phyloP scores from a whole-genome alignment of 495 filamentous ascomycete species.

The Penicillium verhagenii region DNA sequence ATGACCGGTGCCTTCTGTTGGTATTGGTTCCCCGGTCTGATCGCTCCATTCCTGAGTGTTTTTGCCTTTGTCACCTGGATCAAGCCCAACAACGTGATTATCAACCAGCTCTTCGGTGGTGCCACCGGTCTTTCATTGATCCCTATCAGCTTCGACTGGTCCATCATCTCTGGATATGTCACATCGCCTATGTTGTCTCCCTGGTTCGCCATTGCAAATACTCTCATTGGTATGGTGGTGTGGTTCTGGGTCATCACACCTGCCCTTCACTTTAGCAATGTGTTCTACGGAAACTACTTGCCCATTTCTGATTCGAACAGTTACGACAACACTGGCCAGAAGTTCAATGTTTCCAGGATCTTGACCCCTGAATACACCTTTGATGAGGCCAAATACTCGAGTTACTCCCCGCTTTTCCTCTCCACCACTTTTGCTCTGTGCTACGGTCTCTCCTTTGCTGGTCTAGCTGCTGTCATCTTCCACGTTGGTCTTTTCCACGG shows the following conservation, averaged over 20 bases:
- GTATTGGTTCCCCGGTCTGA: constrained; percentile 58
- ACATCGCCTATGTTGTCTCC: constrained; percentile 66
- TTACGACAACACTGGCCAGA: constrained; percentile 57
- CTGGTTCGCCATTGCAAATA: constrained; percentile 63
- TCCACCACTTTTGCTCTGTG: constrained; percentile 58
- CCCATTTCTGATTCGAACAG: constrained; percentile 54
- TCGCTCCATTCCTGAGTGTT: constrained; percentile 45
- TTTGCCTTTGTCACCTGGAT: constrained; percentile 53
- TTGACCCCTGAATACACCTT: constrained; percentile 54
- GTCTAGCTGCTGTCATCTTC: constrained; percentile 54
- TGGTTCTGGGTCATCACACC: constrained; percentile 54
- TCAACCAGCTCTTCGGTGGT: constrained; percentile 62
- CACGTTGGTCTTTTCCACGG: constrained; percentile 57
- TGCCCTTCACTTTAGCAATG: constrained; percentile 51
- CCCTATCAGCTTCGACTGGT: constrained; percentile 70
- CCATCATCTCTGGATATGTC: constrained; percentile 62
- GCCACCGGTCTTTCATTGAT: constrained; percentile 59
- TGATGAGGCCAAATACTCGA: constrained; percentile 49
- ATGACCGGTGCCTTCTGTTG: constrained; percentile 58
- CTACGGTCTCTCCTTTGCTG: constrained; percentile 63
- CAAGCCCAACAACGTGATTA: constrained; percentile 45
- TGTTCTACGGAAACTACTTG: constrained; percentile 51
- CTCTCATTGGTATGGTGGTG: constrained; percentile 52
- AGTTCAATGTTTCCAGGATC: constrained; percentile 55
- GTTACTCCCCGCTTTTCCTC: constrained; percentile 61